Evolutionary conservation across 2,329 filamentous ascomycete species (phyloP).

Genomic region (Ceratocystis cubensis): DNA sequence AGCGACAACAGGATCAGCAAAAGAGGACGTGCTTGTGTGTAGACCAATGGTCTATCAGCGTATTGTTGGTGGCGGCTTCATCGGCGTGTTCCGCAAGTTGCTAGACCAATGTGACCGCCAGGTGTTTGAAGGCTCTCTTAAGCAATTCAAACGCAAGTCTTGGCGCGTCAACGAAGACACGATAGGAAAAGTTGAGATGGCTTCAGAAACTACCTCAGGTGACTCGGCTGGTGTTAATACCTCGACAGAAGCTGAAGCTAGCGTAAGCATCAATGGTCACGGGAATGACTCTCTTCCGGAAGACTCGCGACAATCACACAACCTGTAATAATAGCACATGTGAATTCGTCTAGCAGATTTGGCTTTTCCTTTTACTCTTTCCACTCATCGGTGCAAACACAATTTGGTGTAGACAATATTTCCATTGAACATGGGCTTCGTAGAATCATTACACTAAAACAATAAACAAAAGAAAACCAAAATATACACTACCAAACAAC

Average conservation of each 20-base stretch:
- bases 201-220: background rate
- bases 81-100: conserved; percentile 31
- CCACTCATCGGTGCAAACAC: background rate
- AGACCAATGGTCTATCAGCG: conserved; percentile 33
- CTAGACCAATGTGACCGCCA: conserved; percentile 20
- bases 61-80: conserved; percentile 32
- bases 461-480: conserved; percentile 12
- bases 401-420: conserved; percentile 7
- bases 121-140: conserved; percentile 13
- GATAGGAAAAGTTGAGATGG: background rate
- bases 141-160: background rate
- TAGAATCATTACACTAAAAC: conserved; percentile 17
- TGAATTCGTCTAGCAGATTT: background rate
- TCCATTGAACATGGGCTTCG: conserved; percentile 15
- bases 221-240: background rate
- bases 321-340: background rate
- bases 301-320: background rate
- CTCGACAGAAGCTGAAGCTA: background rate
- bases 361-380: too few species aligned
- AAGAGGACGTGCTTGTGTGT: conserved; percentile 30
- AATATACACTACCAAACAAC: conserved; percentile 14
- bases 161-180: background rate
- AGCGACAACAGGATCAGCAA: background rate
- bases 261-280: background rate
- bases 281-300: too few species aligned